Conservation (phyloP, 805 yeast genomes). For the Suhomyces kilbournensis region DNA sequence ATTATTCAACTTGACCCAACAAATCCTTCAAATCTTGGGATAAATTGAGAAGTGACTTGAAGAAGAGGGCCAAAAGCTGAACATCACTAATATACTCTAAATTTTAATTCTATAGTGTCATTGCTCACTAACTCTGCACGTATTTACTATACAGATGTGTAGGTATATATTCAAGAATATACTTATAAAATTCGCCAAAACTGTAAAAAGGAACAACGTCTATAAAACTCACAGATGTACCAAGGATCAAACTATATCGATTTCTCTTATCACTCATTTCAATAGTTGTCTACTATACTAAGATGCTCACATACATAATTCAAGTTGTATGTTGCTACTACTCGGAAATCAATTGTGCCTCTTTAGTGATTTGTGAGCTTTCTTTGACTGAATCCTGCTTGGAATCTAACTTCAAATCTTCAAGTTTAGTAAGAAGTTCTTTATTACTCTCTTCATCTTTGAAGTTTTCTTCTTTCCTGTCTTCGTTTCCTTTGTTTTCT, state of each 20-base stretch:
- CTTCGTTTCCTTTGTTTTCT: background rate
- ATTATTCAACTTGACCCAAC: slow-evolving; percentile 64
- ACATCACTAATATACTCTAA: slow-evolving; percentile 1
- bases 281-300: background rate
- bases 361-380: background rate
- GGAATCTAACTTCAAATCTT: background rate
- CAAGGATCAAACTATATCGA: background rate
- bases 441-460: background rate
- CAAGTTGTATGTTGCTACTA: background rate
- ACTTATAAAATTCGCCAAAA: background rate
- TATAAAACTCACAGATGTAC: background rate
- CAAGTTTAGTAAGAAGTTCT: background rate
- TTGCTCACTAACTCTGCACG: background rate
- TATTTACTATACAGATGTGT: background rate
- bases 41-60: slow-evolving; percentile 8
- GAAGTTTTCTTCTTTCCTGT: background rate
- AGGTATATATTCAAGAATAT: background rate
- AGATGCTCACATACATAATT: background rate
- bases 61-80: background rate
- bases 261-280: too few relatives aligned
- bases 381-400: background rate
- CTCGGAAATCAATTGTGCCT: background rate
- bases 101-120: slow-evolving; percentile 3
- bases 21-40: slow-evolving; percentile 55
- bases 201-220: background rate